Conservation (phyloP, 139 green algal genomes). For the Pleodorina starrii region DNA sequence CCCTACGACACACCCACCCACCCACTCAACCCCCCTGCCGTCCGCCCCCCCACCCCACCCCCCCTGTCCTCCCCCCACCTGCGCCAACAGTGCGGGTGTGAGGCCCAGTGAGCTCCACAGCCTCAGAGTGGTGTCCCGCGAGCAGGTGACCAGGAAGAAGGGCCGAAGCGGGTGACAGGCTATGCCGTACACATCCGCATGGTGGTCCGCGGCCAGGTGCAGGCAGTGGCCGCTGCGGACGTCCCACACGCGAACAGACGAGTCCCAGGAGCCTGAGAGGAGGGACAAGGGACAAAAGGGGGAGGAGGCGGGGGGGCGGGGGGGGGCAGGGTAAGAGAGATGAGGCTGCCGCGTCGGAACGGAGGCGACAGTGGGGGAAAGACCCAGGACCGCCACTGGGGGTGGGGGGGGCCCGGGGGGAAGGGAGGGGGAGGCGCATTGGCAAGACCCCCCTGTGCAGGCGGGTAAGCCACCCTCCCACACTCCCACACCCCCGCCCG, state of each 20-base stretch:
- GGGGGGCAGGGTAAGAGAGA: neutral
- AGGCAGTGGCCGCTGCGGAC: conserved; percentile 42
- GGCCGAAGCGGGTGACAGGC: conserved; percentile 59
- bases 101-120: conserved; percentile 64
- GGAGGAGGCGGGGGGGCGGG: neutral
- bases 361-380: too few relatives aligned
- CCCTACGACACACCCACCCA: too few relatives aligned
- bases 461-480: too few relatives aligned
- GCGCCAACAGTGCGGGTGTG: conserved; percentile 44
- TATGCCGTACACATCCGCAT: conserved; percentile 74
- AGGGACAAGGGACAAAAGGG: neutral
- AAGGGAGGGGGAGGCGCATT: too few relatives aligned
- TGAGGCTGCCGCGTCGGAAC: too few relatives aligned
- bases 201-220: conserved; percentile 55
- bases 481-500: too few relatives aligned
- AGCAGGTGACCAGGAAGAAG: conserved; percentile 61
- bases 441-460: too few relatives aligned
- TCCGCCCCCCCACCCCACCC: neutral
- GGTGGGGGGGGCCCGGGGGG: too few relatives aligned
- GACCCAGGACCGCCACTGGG: too few relatives aligned
- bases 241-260: conserved; percentile 71
- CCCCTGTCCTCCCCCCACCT: neutral
- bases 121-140: conserved; percentile 68
- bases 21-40: too few relatives aligned
- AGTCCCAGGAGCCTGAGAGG: conserved; percentile 66